phyloP scores from a whole-genome alignment of 306 rosid genomes.

The Sechiopsis laciniata region DNA sequence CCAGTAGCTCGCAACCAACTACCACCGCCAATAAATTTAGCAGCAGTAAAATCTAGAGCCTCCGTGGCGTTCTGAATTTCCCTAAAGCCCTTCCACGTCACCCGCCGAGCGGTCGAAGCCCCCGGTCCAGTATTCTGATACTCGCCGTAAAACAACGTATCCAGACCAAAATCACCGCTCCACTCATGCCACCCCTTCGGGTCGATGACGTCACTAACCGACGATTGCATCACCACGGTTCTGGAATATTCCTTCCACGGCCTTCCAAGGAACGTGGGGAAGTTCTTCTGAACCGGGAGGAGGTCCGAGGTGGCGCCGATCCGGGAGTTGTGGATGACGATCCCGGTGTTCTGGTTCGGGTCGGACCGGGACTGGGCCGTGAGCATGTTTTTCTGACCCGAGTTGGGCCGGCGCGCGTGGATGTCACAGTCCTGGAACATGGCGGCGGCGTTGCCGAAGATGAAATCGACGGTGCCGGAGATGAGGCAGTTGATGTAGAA shows the following conservation, averaged over 20 bases:
- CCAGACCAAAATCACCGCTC: conserved; percentile 17
- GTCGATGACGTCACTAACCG: conserved; percentile 15
- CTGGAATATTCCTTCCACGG: conserved; percentile 37
- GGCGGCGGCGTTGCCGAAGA: conserved; percentile 73
- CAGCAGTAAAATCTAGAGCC: conserved; percentile 53
- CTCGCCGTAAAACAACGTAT: conserved; percentile 19
- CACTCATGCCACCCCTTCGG: conserved; percentile 22
- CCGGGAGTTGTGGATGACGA: conserved; percentile 61
- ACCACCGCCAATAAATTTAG: conserved; percentile 55
- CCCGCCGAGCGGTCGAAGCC: conserved; percentile 1
- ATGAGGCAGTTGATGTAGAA: conserved; percentile 52
- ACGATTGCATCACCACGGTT: conserved; percentile 13
- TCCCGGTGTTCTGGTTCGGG: conserved; percentile 91
- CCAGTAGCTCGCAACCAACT: conserved; percentile 65
- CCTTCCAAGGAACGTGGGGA: conserved; percentile 65
- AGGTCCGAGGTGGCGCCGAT: conserved; percentile 75
- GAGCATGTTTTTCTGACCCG: conserved; percentile 85
- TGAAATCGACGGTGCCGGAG: conserved; percentile 79
- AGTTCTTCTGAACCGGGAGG: conserved; percentile 27
- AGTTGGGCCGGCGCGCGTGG: conserved; percentile 58
- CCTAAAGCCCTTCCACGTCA: conserved; percentile 18
- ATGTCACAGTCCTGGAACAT: conserved; percentile 74
- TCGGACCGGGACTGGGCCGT: conserved; percentile 81
- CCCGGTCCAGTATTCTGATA: conserved; percentile 21
- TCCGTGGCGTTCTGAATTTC: conserved; percentile 39